Conservation (phyloP, 2,329 filamentous ascomycete genomes). For the Aspergillus tamarii region DNA sequence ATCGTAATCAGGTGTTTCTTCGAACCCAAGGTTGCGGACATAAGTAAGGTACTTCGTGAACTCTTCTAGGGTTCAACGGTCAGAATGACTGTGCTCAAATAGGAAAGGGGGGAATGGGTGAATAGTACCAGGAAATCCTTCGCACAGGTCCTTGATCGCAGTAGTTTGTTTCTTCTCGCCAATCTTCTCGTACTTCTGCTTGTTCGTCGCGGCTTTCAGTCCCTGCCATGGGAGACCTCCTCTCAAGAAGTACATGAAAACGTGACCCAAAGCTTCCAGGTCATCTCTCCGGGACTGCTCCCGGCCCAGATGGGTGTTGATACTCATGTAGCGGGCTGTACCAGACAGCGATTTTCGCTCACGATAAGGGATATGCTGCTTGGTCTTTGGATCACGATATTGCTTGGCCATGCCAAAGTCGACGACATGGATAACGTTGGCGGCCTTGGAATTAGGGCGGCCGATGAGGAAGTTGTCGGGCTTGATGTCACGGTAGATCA, state of each 20-base stretch:
- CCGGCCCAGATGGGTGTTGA: constrained; percentile 96
- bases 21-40: constrained; percentile 95
- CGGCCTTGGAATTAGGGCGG: constrained; percentile 85
- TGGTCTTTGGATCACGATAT: constrained; percentile 97
- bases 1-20: constrained; percentile 98
- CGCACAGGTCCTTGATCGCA: constrained; percentile 92
- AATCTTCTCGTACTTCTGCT: constrained; percentile 99
- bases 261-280: constrained; percentile 77
- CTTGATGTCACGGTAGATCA: constrained; percentile 99
- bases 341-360: constrained; percentile 96
- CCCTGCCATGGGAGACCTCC: constrained; percentile 71
- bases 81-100: constrained; percentile 8
- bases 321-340: constrained; percentile 98
- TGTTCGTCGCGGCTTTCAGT: constrained; percentile 70
- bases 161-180: constrained; percentile 99
- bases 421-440: constrained; percentile 97
- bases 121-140: constrained; percentile 76
- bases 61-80: constrained; percentile 65
- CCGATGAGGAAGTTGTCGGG: constrained; percentile 99
- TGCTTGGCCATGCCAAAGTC: constrained; percentile 99
- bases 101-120: background rate
- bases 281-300: constrained; percentile 97
- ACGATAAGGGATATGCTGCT: constrained; percentile 97
- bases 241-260: constrained; percentile 71
- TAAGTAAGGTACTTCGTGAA: constrained; percentile 98